Evolutionary conservation across 805 yeast genomes (phyloP).

Genomic region (Debaryomyces prosopidis): DNA sequence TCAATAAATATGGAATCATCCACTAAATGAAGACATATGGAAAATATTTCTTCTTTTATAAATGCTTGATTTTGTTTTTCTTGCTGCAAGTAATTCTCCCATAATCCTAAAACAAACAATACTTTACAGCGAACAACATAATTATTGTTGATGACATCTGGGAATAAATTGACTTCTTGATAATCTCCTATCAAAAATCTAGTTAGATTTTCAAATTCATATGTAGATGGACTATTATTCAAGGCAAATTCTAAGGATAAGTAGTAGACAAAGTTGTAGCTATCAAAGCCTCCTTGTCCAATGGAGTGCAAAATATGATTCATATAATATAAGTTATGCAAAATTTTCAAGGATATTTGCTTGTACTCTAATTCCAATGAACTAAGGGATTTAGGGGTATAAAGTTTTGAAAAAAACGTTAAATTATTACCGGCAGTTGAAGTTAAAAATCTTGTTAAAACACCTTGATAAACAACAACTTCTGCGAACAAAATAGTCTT

Average conservation of each 20-base stretch:
- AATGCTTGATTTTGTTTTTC: constrained; percentile 15
- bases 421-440: constrained; percentile 1
- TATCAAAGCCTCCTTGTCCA: constrained; percentile 66
- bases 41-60: constrained; percentile 23
- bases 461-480: constrained; percentile 52
- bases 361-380: constrained; percentile 25
- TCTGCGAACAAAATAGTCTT: constrained; percentile 48
- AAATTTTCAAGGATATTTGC: constrained; percentile 27
- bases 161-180: constrained; percentile 32
- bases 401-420: neutral
- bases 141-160: constrained; percentile 25
- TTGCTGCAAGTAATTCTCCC: constrained; percentile 46
- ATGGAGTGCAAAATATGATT: constrained; percentile 52
- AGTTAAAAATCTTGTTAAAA: constrained; percentile 37
- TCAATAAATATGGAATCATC: constrained; percentile 19
- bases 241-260: constrained; percentile 43
- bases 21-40: constrained; percentile 34
- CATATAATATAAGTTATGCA: constrained; percentile 43
- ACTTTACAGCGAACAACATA: constrained; percentile 38
- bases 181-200: constrained; percentile 33
- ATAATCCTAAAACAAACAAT: constrained; percentile 45
- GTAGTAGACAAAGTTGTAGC: constrained; percentile 59
- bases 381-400: constrained; percentile 3
- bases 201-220: constrained; percentile 30
- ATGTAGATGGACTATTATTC: constrained; percentile 21